Evolutionary conservation across 2,329 filamentous ascomycete genomes (phyloP).

Genomic region (Cladobotryum mycophilum): DNA sequence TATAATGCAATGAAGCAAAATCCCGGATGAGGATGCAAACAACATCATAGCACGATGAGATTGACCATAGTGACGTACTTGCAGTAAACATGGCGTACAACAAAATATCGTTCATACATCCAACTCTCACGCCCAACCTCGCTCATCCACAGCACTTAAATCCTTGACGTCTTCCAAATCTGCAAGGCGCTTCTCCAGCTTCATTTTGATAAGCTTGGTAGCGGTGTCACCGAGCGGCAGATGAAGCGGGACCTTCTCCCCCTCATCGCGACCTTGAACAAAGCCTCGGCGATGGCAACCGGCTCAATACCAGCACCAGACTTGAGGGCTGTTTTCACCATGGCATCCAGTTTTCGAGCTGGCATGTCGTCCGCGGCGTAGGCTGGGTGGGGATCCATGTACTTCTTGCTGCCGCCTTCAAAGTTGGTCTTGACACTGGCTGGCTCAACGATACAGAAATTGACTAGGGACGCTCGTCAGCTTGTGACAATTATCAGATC

Average conservation of each 20-base stretch:
- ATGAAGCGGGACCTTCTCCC: constrained; percentile 32
- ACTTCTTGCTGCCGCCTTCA: constrained; percentile 17
- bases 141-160: not conserved
- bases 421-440: constrained; percentile 33
- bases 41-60: too few relatives aligned
- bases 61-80: too few relatives aligned
- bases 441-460: constrained; percentile 38
- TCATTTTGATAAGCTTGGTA: constrained; percentile 27
- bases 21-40: too few relatives aligned
- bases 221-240: constrained; percentile 35
- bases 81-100: too few relatives aligned
- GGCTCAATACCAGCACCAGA: constrained; percentile 25
- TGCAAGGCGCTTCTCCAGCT: constrained; percentile 19
- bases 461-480: constrained; percentile 20
- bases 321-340: constrained; percentile 1
- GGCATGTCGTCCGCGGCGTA: constrained; percentile 30
- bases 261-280: constrained; percentile 29
- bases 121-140: too few relatives aligned
- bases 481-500: not conserved
- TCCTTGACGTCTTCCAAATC: constrained; percentile 2
- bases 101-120: too few relatives aligned
- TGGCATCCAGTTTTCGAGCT: constrained; percentile 15
- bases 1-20: too few relatives aligned
- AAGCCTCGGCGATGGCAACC: constrained; percentile 27
- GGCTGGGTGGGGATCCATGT: constrained; percentile 28